These are phyloP conservation scores for Nicotiana tomentosiformis DNA, from an alignment of 257 asterid genomes.

Conservation along the genomic window DNA sequence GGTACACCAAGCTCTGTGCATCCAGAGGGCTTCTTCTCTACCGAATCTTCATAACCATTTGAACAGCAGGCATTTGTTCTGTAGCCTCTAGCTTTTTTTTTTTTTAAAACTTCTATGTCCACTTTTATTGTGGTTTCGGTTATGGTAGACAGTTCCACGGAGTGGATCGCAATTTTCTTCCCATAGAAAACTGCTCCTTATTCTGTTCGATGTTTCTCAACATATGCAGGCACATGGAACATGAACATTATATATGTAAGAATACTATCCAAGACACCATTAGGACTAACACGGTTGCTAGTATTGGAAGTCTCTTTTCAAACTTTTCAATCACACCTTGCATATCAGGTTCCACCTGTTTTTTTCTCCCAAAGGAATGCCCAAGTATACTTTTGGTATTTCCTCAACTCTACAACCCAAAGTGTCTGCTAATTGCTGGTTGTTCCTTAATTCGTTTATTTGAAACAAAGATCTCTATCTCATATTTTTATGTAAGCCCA, in stretches of 20 bases:
- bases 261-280: neutral
- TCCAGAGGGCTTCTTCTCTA: neutral
- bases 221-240: neutral
- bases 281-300: neutral
- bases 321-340: neutral
- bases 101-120: neutral
- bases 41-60: neutral
- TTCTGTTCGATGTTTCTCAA: neutral
- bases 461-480: neutral
- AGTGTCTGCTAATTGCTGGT: neutral
- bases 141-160: neutral
- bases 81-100: neutral
- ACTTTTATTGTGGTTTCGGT: neutral
- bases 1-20: neutral
- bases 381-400: neutral
- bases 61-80: neutral
- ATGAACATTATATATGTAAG: neutral
- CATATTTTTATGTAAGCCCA: neutral
- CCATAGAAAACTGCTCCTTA: neutral
- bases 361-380: neutral
- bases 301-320: neutral
- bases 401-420: neutral
- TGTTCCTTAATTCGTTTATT: neutral
- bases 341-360: neutral
- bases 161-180: no score